phyloP scores from a whole-genome alignment of 345 rosid genomes.

The Hypericum perforatum region DNA sequence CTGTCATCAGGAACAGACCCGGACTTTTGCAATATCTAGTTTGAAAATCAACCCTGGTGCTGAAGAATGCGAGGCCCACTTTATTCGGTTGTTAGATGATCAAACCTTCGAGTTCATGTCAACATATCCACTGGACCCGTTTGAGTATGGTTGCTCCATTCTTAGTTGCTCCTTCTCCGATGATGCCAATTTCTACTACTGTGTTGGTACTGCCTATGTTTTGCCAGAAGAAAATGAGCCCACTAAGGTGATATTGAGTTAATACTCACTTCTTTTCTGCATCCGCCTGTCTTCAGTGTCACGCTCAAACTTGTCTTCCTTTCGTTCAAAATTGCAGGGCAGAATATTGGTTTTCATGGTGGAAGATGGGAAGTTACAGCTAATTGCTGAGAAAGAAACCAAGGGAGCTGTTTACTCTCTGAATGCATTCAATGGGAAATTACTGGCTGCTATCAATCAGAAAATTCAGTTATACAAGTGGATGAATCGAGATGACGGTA shows the following conservation, averaged over 20 bases:
- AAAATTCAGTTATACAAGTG: slow-evolving; percentile 88
- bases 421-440: slow-evolving; percentile 85
- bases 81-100: slow-evolving; percentile 70
- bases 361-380: slow-evolving; percentile 82
- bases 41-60: slow-evolving; percentile 54
- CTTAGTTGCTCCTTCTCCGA: slow-evolving; percentile 87
- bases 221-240: slow-evolving; percentile 87
- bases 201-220: slow-evolving; percentile 93
- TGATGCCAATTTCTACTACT: slow-evolving; percentile 65
- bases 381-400: slow-evolving; percentile 85
- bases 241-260: slow-evolving; percentile 40
- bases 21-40: slow-evolving; percentile 83
- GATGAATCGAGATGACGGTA: slow-evolving; percentile 87
- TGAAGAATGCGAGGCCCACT: slow-evolving; percentile 78
- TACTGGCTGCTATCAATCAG: slow-evolving; percentile 86
- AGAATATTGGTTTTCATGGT: slow-evolving; percentile 77
- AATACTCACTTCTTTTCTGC: slow-evolving; percentile 1
- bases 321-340: slow-evolving; percentile 37
- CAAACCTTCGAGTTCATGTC: slow-evolving; percentile 77
- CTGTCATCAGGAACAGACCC: slow-evolving; percentile 91
- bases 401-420: slow-evolving; percentile 82
- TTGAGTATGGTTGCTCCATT: slow-evolving; percentile 82
- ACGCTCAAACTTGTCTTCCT: background rate
- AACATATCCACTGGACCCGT: slow-evolving; percentile 69
- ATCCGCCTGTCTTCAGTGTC: background rate